Conservation (phyloP, 2,329 filamentous ascomycete species). For the Dryadomyces quercus-mongolicae region DNA sequence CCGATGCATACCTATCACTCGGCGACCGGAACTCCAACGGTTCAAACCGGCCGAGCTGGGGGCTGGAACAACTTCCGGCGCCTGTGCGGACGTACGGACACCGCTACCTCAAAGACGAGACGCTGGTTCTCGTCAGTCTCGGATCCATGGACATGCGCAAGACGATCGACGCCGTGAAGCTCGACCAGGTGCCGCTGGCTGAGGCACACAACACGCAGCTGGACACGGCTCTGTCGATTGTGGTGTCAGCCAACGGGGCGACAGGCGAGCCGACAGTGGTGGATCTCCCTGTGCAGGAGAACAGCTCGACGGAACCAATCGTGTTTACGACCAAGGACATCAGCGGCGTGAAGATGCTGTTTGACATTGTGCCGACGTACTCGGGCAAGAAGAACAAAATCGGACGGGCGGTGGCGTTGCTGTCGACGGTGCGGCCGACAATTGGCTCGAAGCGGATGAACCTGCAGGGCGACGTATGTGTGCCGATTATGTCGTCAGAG, state of each 20-base stretch:
- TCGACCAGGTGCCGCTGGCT: slow-evolving; percentile 77
- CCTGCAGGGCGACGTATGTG: slow-evolving; percentile 80
- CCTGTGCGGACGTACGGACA: slow-evolving; percentile 93
- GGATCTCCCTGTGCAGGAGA: slow-evolving; percentile 87
- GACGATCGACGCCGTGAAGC: slow-evolving; percentile 62
- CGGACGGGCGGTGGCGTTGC: slow-evolving; percentile 75
- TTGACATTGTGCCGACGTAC: slow-evolving; percentile 93
- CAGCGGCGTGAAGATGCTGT: slow-evolving; percentile 74
- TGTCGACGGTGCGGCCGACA: slow-evolving; percentile 74
- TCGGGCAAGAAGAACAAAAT: slow-evolving; percentile 83
- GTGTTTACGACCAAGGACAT: slow-evolving; percentile 73
- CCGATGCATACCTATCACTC: slow-evolving; percentile 43
- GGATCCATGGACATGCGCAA: slow-evolving; percentile 93
- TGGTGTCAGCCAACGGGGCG: slow-evolving; percentile 77
- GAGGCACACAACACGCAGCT: slow-evolving; percentile 87
- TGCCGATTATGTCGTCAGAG: slow-evolving; percentile 76
- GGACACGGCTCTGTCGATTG: slow-evolving; percentile 84
- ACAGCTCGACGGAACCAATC: slow-evolving; percentile 86
- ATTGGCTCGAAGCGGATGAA: slow-evolving; percentile 82
- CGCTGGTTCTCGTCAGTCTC: slow-evolving; percentile 81
- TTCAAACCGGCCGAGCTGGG: slow-evolving; percentile 32
- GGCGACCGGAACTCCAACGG: slow-evolving; percentile 45
- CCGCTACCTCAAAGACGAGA: slow-evolving; percentile 80
- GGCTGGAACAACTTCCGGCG: slow-evolving; percentile 29
- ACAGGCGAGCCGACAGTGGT: slow-evolving; percentile 79